Evolutionary conservation across 2,329 filamentous ascomycete species (phyloP), one percentile per base, ranked within the genome.

Genomic region (Pseudogymnoascus sp.): DNA sequence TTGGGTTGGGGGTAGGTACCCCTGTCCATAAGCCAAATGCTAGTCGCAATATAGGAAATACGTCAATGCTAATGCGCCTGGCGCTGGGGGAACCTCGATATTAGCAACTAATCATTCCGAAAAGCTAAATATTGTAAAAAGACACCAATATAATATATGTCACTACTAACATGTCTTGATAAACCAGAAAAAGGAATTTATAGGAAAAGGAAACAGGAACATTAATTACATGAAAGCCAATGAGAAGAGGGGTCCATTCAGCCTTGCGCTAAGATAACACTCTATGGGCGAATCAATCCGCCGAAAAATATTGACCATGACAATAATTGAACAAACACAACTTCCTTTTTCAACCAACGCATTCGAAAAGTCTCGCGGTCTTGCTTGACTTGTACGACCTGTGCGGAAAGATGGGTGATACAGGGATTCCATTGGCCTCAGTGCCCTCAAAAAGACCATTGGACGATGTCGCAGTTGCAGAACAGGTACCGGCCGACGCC

Each of bases 11-110:
- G 51, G 51, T 57, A 34, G 51, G 51, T 57, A 57, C 29, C 51
- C 51, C 51, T 57, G 51, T 57, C 51, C 51, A 14, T 57, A 34
- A 57, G 51, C 51, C 29, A 57, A 34, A 31, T 57, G 47, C 21
- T 54, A 31, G 26, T 54, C 23, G 23, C 29, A 29, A 51, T 51
- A 16, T 26, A 12, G 2, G 42, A 29, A 54, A 54, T 54, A 67
- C 4, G 23, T 61, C 62, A 71, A 68, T 65, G 70, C 65, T 62
- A 69, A 72, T 65, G 65, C 66, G 21, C 65, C 66, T 51, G 72
- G 75, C 60, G 73, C 71, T 61, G 65, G 54, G 12, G 61, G 65
- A 34, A 34, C 29, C 29, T 36, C 51, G 8, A 57, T 57, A 57
- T 12, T 57, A 34, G 51, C 5, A 57, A 57, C 18, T 21, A 57